phyloP scores from a whole-genome alignment of 2,329 filamentous ascomycete genomes.

The Pseudogymnoascus sp. region DNA sequence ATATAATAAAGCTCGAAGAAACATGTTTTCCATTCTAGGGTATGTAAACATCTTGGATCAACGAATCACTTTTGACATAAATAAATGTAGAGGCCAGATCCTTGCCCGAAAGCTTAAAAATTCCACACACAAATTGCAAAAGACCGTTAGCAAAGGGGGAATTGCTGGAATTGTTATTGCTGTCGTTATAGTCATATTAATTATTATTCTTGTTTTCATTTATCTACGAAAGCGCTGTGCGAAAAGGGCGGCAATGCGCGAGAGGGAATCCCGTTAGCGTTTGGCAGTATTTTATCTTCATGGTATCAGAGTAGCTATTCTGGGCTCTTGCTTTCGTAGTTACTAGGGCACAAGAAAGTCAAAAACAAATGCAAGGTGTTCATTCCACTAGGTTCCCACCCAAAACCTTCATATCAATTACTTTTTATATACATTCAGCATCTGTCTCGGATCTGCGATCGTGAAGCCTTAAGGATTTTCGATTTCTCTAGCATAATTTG shows the following conservation, averaged over 20 bases:
- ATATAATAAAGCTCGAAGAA: neutral
- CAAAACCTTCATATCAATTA: neutral
- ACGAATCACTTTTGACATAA: neutral
- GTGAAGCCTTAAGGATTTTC: neutral
- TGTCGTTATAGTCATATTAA: neutral
- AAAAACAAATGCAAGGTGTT: neutral
- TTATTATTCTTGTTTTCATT: neutral
- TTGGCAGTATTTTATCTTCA: neutral
- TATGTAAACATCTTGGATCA: neutral
- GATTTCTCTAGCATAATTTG: neutral
- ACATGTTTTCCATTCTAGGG: neutral
- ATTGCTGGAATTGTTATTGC: neutral
- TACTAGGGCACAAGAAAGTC: neutral
- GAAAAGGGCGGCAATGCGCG: neutral
- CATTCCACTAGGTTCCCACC: neutral
- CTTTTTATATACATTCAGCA: neutral
- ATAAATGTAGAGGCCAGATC: neutral
- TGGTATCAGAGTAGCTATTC: neutral
- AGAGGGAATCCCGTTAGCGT: neutral
- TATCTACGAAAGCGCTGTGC: neutral
- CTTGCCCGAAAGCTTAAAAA: neutral
- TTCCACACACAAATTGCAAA: neutral
- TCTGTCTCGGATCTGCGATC: neutral
- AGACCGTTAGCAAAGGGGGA: neutral
- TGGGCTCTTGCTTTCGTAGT: neutral